These are phyloP conservation scores for Lagenaria siceraria DNA, from an alignment of 306 rosid species.

Conservation along the genomic window DNA sequence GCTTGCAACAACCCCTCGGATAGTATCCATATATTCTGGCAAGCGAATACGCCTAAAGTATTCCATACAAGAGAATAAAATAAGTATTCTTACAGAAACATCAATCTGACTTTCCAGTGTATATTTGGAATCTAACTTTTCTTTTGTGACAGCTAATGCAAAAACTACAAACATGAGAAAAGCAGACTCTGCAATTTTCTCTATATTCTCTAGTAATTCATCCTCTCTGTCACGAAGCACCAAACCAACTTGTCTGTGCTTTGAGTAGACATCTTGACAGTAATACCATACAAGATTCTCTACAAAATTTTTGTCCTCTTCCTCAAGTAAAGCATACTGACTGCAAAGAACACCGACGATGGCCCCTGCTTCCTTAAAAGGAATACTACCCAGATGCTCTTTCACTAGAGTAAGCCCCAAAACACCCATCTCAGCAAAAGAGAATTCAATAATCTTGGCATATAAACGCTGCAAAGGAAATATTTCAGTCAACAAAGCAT, in stretches of 20 bases:
- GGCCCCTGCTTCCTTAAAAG: conserved; percentile 76
- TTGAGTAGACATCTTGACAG: conserved; percentile 47
- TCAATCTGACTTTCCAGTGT: conserved; percentile 37
- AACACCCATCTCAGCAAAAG: conserved; percentile 13
- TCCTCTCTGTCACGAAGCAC: conserved; percentile 37
- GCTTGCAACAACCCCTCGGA: conserved; percentile 61
- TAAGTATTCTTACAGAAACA: conserved; percentile 46
- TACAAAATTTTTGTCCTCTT: conserved; percentile 38
- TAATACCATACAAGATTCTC: conserved; percentile 73
- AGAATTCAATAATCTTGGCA: conserved; percentile 22
- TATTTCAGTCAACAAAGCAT: conserved; percentile 54
- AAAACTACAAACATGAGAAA: conserved; percentile 84
- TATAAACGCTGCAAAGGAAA: conserved; percentile 58
- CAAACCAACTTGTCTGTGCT: conserved; percentile 47
- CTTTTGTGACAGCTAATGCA: conserved; percentile 68
- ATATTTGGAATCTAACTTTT: conserved; percentile 43
- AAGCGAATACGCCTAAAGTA: conserved; percentile 81
- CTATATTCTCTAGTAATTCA: conserved; percentile 41
- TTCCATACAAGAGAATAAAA: conserved; percentile 77
- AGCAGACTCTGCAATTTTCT: conserved; percentile 75
- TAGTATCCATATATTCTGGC: conserved; percentile 81
- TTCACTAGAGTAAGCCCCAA: conserved; percentile 32
- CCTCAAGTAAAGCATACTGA: conserved; percentile 54
- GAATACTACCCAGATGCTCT: conserved; percentile 45
- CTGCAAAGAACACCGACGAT: conserved; percentile 59